Base-by-base conservation (phyloP, 2,329 filamentous ascomycete species). In the Fusarium sp. region DNA sequence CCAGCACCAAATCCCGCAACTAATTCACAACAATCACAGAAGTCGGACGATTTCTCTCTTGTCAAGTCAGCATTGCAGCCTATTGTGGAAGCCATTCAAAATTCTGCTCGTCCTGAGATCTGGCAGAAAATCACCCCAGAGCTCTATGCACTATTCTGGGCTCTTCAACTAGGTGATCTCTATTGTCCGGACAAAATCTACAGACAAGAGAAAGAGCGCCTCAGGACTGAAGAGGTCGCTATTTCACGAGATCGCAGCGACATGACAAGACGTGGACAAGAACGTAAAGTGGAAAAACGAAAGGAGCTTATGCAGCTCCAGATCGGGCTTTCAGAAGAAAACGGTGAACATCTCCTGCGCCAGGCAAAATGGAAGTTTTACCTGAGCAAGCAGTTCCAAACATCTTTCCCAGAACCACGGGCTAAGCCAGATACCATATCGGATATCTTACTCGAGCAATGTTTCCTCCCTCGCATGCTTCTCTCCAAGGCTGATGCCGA, bases 111-210 rank as follows among this genome's bases (percentile, higher is more conserved):
- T 2, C 81, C 87, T 4, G 86, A 89, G 11, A 87, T 90, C 8
- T 94, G 91, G 86, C 84, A 88, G 14, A 89, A 88, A 53, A 87
- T 98, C 55, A 94, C 90, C 45, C 86, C 94, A 1, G 90, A 93
- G 33, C 95, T 98, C 79, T 98, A 94, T 77, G 89, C 93, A 45
- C 93, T 92, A 0, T 99, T 99, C 81, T 99, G 96, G 96, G 91
- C 95, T 54, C 85, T 98, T 15, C 91, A 94, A 32, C 87, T 97
- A 6, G 90, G 92, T 48, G 95, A 99, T 78, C 85, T 98, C 62
- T 88, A 89, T 61, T 90, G 95, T 70, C 93, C 93, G 2, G 89
- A 89, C 67, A 87, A 90, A 37, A 92, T 91, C 66, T 99, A 99
- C 78, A 88, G 92, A 50, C 87, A 90, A 18, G 94, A 97, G 77